A percentile compares a stretch with the other conserved stretches of the same genome.
These are phyloP conservation scores for Entomortierella lignicola DNA, from an alignment of 192 early-diverging fungal genomes.

Conservation along the genomic window DNA sequence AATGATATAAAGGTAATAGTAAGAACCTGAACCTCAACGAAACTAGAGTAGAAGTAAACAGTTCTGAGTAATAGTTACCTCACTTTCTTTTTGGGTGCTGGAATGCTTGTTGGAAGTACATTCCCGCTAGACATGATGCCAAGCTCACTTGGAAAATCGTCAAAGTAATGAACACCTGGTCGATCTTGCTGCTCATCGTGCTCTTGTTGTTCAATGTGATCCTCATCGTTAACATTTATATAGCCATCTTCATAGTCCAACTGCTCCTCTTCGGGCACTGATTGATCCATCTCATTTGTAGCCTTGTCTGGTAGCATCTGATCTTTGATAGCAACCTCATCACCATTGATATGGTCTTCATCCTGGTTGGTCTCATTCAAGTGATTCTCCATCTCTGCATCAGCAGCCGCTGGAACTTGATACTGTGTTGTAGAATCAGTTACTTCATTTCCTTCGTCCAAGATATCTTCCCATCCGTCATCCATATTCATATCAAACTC, in stretches of 20 bases:
- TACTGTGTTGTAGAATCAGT: background rate
- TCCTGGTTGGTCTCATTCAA: background rate
- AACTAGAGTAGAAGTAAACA: background rate
- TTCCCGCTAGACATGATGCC: constrained; percentile 51
- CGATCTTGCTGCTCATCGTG: constrained; percentile 27
- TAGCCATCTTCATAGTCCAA: constrained; percentile 30
- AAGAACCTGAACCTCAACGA: background rate
- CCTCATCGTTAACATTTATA: constrained; percentile 32
- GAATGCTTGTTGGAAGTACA: constrained; percentile 17
- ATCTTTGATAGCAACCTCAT: background rate
- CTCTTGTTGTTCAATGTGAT: constrained; percentile 39
- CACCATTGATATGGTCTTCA: background rate
- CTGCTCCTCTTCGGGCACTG: background rate
- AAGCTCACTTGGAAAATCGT: constrained; percentile 48
- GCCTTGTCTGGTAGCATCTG: background rate
- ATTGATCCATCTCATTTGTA: background rate
- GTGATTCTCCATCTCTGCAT: background rate
- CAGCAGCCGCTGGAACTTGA: background rate
- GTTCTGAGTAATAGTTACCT: constrained; percentile 4
- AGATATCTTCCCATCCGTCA: constrained; percentile 19
- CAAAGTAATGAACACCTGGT: constrained; percentile 24
- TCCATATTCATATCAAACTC: constrained; percentile 10
- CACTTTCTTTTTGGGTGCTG: constrained; percentile 10
- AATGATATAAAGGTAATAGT: background rate
- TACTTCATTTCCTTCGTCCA: constrained; percentile 1